Percentiles rank a stretch among this genome's conserved stretches.
These are phyloP conservation scores for Carex pumila DNA, from an alignment of 176 grass and related monocot species.

Conservation along the genomic window DNA sequence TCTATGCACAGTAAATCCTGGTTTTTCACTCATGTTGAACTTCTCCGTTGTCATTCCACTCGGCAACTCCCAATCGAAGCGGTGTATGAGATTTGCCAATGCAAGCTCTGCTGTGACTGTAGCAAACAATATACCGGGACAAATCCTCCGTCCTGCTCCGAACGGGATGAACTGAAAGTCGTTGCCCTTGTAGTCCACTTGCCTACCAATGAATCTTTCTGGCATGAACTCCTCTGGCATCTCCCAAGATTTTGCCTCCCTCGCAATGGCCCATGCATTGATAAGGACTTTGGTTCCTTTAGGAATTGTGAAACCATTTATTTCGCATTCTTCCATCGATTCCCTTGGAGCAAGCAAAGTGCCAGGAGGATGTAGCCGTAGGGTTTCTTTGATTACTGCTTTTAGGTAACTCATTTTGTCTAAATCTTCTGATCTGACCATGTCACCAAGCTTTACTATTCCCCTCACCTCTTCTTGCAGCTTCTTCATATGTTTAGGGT, in stretches of 20 bases:
- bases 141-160: constrained; percentile 35
- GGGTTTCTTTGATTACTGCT: constrained; percentile 42
- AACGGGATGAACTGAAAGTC: constrained; percentile 49
- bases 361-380: constrained; percentile 7
- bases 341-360: constrained; percentile 33
- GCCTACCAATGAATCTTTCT: constrained; percentile 28
- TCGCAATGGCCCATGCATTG: constrained; percentile 46
- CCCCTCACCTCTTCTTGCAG: constrained; percentile 21
- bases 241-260: constrained; percentile 35
- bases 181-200: constrained; percentile 36
- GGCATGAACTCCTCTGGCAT: constrained; percentile 44
- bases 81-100: too few species aligned
- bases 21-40: too few species aligned
- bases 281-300: constrained; percentile 29
- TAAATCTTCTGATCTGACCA: neutral
- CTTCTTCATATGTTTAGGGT: constrained; percentile 19
- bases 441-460: neutral
- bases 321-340: constrained; percentile 22
- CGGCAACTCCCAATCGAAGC: too few species aligned
- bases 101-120: too few species aligned
- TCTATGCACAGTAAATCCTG: too few species aligned
- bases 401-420: constrained; percentile 22
- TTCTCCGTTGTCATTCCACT: too few species aligned
- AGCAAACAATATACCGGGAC: too few species aligned
- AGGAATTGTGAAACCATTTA: constrained; percentile 31